Conservation (phyloP, 768 basidiomycete species). For the Mycena capillaripes region DNA sequence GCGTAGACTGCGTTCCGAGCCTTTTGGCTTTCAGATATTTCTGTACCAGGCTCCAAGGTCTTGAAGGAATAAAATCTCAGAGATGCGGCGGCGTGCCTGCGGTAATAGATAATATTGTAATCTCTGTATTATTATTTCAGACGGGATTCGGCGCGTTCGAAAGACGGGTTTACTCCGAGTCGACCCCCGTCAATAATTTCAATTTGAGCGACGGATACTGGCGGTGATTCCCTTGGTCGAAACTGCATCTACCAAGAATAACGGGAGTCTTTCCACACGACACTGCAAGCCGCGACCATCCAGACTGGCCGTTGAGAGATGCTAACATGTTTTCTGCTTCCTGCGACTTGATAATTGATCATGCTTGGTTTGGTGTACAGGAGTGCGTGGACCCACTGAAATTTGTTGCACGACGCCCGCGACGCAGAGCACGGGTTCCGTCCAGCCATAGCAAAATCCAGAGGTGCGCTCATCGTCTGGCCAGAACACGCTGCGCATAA, state of each 20-base stretch:
- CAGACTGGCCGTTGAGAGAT: constrained; percentile 36
- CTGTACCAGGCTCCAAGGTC: constrained; percentile 40
- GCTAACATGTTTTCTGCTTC: constrained; percentile 38
- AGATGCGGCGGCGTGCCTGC: constrained; percentile 65
- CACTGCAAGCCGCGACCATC: constrained; percentile 44
- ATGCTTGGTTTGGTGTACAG: background rate
- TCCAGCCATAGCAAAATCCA: constrained; percentile 76
- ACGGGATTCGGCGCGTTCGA: constrained; percentile 19
- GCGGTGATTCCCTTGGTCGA: constrained; percentile 35
- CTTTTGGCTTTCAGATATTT: constrained; percentile 34
- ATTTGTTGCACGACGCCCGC: constrained; percentile 60
- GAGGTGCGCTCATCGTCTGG: constrained; percentile 61
- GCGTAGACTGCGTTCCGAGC: constrained; percentile 34
- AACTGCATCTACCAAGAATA: constrained; percentile 50
- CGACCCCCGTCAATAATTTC: constrained; percentile 9
- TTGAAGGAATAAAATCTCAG: constrained; percentile 77
- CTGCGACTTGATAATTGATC: constrained; percentile 27
- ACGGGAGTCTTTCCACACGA: constrained; percentile 49
- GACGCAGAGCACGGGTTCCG: constrained; percentile 61
- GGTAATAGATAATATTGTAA: constrained; percentile 61
- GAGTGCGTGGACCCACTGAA: constrained; percentile 42
- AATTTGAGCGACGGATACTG: constrained; percentile 25
- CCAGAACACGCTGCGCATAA: too few relatives aligned
- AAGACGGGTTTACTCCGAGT: too few relatives aligned
- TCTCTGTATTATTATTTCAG: constrained; percentile 29